A percentile compares a stretch with the other conserved stretches of the same genome.
Conservation (phyloP, 805 yeast species). For the Torulaspora quercuum region DNA sequence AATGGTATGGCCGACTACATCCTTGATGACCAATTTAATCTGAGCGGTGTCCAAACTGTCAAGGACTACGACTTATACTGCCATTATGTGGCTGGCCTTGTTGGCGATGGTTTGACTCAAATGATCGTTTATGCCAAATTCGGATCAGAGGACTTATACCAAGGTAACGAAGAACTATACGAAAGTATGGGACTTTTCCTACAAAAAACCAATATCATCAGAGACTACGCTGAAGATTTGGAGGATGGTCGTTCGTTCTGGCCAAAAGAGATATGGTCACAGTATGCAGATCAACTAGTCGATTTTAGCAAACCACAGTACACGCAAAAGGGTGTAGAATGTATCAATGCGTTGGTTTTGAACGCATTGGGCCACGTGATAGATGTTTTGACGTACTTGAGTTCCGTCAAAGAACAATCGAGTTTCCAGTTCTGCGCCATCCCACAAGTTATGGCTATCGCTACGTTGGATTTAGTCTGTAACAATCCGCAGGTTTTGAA, state of each 20-base stretch:
- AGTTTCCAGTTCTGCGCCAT: constrained; percentile 90
- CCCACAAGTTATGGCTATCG: constrained; percentile 99
- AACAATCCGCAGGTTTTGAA: constrained; percentile 72
- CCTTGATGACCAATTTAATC: constrained; percentile 69
- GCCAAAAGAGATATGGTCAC: constrained; percentile 92
- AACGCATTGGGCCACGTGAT: constrained; percentile 75
- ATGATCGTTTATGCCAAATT: constrained; percentile 73
- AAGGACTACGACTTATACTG: constrained; percentile 88
- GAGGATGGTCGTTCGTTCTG: constrained; percentile 91
- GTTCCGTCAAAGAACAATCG: constrained; percentile 75
- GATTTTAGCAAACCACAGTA: constrained; percentile 55
- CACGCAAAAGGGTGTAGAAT: constrained; percentile 56
- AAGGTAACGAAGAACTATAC: constrained; percentile 53
- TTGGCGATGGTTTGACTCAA: constrained; percentile 91
- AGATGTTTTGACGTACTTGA: constrained; percentile 71
- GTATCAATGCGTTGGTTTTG: constrained; percentile 76
- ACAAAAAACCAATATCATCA: constrained; percentile 92
- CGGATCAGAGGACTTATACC: constrained; percentile 49
- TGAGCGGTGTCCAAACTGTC: constrained; percentile 72
- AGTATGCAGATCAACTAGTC: constrained; percentile 62
- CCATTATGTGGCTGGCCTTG: constrained; percentile 95
- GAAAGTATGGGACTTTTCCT: constrained; percentile 92
- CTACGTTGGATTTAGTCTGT: constrained; percentile 83
- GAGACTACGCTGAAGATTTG: constrained; percentile 91
- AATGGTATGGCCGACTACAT: constrained; percentile 97